Conservation (phyloP, 1,284 basidiomycete species). For the Ganoderma sp. region DNA sequence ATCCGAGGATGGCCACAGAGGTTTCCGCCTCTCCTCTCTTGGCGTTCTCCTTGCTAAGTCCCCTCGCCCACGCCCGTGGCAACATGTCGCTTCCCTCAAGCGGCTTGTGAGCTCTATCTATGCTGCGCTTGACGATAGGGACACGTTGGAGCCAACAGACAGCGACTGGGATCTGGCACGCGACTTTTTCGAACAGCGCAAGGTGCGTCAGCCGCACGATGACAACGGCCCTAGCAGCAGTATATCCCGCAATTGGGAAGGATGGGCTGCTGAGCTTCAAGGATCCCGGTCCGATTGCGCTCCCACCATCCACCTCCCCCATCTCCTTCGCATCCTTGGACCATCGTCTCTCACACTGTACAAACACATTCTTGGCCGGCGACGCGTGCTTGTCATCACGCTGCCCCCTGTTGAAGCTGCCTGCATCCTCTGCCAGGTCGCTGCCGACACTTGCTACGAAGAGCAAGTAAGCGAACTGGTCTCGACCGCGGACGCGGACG, state of each 20-base stretch:
- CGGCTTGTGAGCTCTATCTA: constrained; percentile 63
- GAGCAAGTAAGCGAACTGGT: constrained; percentile 45
- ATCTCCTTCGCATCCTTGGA: constrained; percentile 73
- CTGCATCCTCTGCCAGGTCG: constrained; percentile 75
- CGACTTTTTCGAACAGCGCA: constrained; percentile 68
- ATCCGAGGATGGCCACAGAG: constrained; percentile 71
- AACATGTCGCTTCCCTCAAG: constrained; percentile 67
- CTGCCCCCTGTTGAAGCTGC: constrained; percentile 78
- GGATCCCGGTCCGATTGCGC: constrained; percentile 45
- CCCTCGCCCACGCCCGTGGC: constrained; percentile 70
- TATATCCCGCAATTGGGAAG: constrained; percentile 53
- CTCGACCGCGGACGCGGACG: constrained; percentile 8
- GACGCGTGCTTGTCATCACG: constrained; percentile 76
- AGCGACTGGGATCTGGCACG: constrained; percentile 66
- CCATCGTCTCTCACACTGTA: constrained; percentile 78
- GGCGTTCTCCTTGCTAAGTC: constrained; percentile 75
- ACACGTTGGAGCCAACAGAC: constrained; percentile 56
- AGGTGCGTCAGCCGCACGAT: constrained; percentile 51
- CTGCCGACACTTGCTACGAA: constrained; percentile 73
- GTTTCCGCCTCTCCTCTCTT: constrained; percentile 76
- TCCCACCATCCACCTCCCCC: constrained; percentile 69
- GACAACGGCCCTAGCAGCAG: constrained; percentile 48
- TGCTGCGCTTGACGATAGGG: constrained; percentile 53
- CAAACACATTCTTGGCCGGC: constrained; percentile 75
- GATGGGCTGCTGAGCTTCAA: constrained; percentile 69